Base-by-base conservation (phyloP, 176 grass and related monocot species). In the Aegilops sharonensis region DNA sequence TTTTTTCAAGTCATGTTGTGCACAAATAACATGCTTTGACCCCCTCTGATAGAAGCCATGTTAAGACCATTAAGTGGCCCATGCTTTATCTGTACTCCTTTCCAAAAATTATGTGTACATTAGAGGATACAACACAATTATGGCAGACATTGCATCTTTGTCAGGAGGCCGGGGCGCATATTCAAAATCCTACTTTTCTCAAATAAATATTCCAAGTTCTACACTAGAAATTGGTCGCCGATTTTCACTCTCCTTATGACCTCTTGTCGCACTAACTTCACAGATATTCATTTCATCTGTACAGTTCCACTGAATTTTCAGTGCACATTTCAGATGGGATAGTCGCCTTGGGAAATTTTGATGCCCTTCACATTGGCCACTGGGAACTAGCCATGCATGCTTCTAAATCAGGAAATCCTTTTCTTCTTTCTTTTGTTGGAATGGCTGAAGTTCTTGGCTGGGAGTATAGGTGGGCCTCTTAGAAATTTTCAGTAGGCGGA, bases 321-420 rank as follows among this genome's bases (percentile, higher is more conserved):
- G 3, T 80, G 11, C 48, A 64, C 70, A 64, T 84, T 87, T 87
- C 89, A 99, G 97, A 85, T 89, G 97, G 94, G 76, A 94, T 99
- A 83, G 97, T 99, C 36, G 97, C 97, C 35, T 91, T 99, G 82
- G 97, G 94, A n/a, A 99, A 99, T 64, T 99, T 99, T 89, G 97
- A 99, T 88, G 97, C 97, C 37, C 94, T 99, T 85, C 97, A 99
- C 39, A 99, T 96, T 65, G 94, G 97, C 52, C 97, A 99, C 82
- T 84, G 94, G 32, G 90, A 99, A 86, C 79, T 99, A 61, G 97
- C 92, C 72, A 93, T 91, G 83, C 90, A 99, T 54, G 92, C 97
- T 81, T 96, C 97, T 80, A 92, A 93, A 83, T 87, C 85, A 47
- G 97, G 94, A 64, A 82, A 68, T 87, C 97, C 97, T 67, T 96